Percentiles rank a stretch among this genome's conserved stretches.
These are phyloP conservation scores for Cladosporium sp. DNA, from an alignment of 2,329 filamentous ascomycete species.

Conservation along the genomic window DNA sequence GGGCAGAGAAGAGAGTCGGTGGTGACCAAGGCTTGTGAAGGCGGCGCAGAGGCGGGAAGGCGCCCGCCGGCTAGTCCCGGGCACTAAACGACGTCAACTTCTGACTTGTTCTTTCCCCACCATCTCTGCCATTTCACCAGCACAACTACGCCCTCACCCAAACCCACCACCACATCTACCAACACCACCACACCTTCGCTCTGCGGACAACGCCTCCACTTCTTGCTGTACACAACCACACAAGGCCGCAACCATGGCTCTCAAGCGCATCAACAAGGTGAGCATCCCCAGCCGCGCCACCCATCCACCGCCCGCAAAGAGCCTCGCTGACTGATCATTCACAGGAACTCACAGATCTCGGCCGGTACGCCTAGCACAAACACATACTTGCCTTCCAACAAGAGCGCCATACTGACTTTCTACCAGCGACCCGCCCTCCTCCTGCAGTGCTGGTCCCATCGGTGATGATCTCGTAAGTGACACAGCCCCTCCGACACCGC, in stretches of 20 bases:
- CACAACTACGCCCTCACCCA: constrained; percentile 14
- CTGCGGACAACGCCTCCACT: background rate
- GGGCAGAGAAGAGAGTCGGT: too few species aligned
- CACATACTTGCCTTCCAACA: constrained; percentile 29
- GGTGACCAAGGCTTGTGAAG: too few species aligned
- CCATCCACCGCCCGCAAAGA: background rate
- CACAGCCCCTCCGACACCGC: constrained; percentile 21
- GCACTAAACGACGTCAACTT: background rate
- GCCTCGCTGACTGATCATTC: constrained; percentile 13
- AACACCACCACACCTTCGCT: constrained; percentile 5
- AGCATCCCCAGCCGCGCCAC: background rate
- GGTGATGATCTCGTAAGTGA: constrained; percentile 92
- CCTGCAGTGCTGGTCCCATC: constrained; percentile 94
- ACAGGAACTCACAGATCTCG: constrained; percentile 77
- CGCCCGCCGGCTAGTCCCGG: too few species aligned
- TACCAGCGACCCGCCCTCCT: constrained; percentile 89
- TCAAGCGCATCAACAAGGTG: constrained; percentile 84
- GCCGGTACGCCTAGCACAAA: constrained; percentile 56
- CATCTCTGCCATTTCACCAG: constrained; percentile 11
- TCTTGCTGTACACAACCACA: background rate
- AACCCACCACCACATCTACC: constrained; percentile 10
- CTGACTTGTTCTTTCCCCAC: background rate
- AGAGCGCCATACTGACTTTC: constrained; percentile 30
- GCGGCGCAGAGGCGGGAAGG: too few species aligned
- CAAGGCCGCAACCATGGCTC: constrained; percentile 57